These are phyloP conservation scores for Termitomyces sp. DNA, from an alignment of 768 basidiomycete species.

Conservation along the genomic window DNA sequence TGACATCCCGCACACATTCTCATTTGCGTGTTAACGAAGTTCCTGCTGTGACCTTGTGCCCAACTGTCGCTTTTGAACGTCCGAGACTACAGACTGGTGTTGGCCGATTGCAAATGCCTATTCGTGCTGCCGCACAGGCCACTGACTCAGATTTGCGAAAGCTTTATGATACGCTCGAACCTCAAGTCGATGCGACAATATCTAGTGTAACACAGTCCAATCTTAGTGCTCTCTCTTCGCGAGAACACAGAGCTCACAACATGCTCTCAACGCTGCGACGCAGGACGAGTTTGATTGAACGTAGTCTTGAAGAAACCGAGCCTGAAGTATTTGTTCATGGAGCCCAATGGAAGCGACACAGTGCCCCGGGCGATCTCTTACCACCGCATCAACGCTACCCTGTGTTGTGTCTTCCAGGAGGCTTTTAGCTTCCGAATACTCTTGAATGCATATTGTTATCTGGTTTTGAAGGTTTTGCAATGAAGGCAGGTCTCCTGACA, in stretches of 20 bases:
- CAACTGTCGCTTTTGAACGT: constrained; percentile 23
- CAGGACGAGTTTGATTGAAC: constrained; percentile 40
- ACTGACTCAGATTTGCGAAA: constrained; percentile 28
- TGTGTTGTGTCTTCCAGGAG: constrained; percentile 51
- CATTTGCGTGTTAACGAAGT: constrained; percentile 16
- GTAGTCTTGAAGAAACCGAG: constrained; percentile 8
- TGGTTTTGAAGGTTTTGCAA: neutral
- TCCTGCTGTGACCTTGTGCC: constrained; percentile 21
- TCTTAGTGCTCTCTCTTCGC: constrained; percentile 42
- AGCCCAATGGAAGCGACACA: constrained; percentile 44
- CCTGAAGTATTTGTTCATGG: constrained; percentile 23
- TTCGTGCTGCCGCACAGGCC: constrained; percentile 22
- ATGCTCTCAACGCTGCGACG: constrained; percentile 64
- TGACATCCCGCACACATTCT: constrained; percentile 35
- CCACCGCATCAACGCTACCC: constrained; percentile 42
- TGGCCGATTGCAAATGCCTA: constrained; percentile 38
- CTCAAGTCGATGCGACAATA: constrained; percentile 16
- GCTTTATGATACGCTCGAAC: constrained; percentile 19
- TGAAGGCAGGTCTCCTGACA: neutral
- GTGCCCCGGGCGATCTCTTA: constrained; percentile 59
- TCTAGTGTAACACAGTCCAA: constrained; percentile 38
- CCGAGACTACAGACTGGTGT: constrained; percentile 26
- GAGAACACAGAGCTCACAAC: constrained; percentile 50
- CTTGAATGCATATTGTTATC: constrained; percentile 17
- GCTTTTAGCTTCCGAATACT: constrained; percentile 28